Evolutionary conservation across 2,329 filamentous ascomycete species (phyloP), one percentile per base, ranked within the genome.

Genomic region (Apiospora sp.): DNA sequence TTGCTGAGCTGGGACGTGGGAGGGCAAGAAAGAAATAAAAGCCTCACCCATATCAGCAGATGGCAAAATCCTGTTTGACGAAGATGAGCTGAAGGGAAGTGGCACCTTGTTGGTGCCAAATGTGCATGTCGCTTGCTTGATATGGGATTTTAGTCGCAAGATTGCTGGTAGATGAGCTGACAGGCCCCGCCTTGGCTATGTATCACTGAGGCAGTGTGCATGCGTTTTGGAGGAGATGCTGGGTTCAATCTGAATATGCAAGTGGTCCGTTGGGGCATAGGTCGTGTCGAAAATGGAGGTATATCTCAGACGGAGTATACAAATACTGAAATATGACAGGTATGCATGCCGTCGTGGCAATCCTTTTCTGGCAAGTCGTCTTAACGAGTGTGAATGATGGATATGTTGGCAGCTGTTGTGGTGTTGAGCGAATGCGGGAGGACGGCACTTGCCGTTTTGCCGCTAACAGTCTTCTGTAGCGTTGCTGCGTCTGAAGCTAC

Each of bases 11-110:
- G 58, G 58, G 34, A 64, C 34, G 58, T 64, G 34, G 58, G 34
- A 37, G 58, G 34, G 58, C 58, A 37, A 37, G 41, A 41, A 13
- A n/a, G 30, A 64, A 41, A 64, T 30, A 49, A 69, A 69, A 69
- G 67, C 43, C 44, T 69, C 67, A 69, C 48, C 67, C 48, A 44
- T 49, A 70, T 48, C 68, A 58, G 22, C 68, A 43, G 68, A 64
- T n/a, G 12, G 34, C 34, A 34, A 19, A 19, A 64, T 64, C 58
- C 19, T 64, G 58, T 37, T 24, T n/a, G 58, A 14, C 10, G 34
- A 41, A 64, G 58, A 64, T n/a, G 58, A 4, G 58, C 58, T 64
- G 34, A 14, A 64, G 34, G 22, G 30, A 34, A 13, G 58, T 64
- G 58, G 58, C 58, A 41, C 58, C 58, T n/a, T 41, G 30, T 61